phyloP scores from a whole-genome alignment of 306 rosid species.

The Gynostemma pentaphyllum region DNA sequence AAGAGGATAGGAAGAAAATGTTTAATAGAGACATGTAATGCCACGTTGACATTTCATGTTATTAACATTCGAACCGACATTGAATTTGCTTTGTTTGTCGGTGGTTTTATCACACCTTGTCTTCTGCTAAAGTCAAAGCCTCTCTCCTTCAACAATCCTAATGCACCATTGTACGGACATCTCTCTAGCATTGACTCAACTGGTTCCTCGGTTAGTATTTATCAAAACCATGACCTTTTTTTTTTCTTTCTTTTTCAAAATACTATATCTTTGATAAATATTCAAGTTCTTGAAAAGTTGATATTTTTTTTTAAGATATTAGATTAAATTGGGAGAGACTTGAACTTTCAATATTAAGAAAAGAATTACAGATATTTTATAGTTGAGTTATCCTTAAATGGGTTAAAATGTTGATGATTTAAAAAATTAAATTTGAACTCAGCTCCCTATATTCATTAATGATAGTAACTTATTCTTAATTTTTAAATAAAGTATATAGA shows the following conservation, averaged over 20 bases:
- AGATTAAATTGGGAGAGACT: too few relatives aligned
- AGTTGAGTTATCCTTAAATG: too few relatives aligned
- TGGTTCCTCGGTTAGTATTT: conserved; percentile 41
- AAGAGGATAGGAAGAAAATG: conserved; percentile 20
- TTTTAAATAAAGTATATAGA: too few relatives aligned
- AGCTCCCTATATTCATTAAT: background rate
- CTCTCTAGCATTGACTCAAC: conserved; percentile 62
- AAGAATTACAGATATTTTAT: too few relatives aligned
- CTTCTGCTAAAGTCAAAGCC: conserved; percentile 33
- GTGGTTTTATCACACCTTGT: conserved; percentile 56
- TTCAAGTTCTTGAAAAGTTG: too few relatives aligned
- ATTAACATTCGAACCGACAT: conserved; percentile 78
- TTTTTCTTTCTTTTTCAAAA: background rate
- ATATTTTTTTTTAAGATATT: too few relatives aligned
- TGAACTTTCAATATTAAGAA: too few relatives aligned
- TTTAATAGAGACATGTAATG: conserved; percentile 33
- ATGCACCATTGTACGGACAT: conserved; percentile 54
- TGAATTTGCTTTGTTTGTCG: conserved; percentile 54
- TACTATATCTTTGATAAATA: too few relatives aligned
- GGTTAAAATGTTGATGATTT: too few relatives aligned
- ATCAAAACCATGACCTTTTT: too few relatives aligned
- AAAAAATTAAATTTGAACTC: too few relatives aligned
- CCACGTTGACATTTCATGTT: conserved; percentile 60
- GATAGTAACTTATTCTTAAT: background rate
- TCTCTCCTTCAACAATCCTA: conserved; percentile 49